A percentile compares a stretch with the other conserved stretches of the same genome.
phyloP scores from a whole-genome alignment of 2,329 filamentous ascomycete genomes.

The Fusarium sp. region DNA sequence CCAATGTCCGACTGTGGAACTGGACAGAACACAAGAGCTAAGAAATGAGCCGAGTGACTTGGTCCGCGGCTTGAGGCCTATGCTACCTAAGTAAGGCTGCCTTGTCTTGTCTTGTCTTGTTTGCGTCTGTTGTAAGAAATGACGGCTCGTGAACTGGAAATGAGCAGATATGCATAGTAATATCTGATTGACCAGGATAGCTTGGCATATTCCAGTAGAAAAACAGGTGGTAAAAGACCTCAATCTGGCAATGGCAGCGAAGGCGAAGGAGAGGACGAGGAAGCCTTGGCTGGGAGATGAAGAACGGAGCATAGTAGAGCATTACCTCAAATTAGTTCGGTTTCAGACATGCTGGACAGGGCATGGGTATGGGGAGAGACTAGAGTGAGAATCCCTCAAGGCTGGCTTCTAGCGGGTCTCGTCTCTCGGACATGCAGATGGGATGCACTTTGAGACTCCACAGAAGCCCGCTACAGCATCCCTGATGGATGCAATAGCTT shows the following conservation, averaged over 20 bases:
- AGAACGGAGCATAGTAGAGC: slow-evolving; percentile 24
- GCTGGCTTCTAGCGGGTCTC: slow-evolving; percentile 15
- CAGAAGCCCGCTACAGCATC: slow-evolving; percentile 25
- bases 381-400: neutral
- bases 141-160: neutral
- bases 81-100: neutral
- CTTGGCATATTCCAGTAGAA: slow-evolving; percentile 1
- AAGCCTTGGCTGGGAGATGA: slow-evolving; percentile 40
- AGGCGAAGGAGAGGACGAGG: neutral
- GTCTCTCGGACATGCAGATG: slow-evolving; percentile 8
- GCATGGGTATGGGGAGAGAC: slow-evolving; percentile 9
- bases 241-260: slow-evolving; percentile 2
- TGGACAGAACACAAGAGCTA: slow-evolving; percentile 2
- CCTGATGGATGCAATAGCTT: slow-evolving; percentile 33
- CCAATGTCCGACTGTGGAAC: slow-evolving; percentile 34
- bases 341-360: slow-evolving; percentile 41
- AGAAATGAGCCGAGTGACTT: slow-evolving; percentile 8
- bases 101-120: neutral
- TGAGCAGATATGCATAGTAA: neutral
- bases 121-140: neutral
- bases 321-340: slow-evolving; percentile 38
- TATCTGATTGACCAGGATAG: neutral
- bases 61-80: neutral
- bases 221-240: neutral
- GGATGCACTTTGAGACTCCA: slow-evolving; percentile 6